Conservation (phyloP, 2,329 filamentous ascomycete species). For the Immersiporthe knoxdaviesiana region DNA sequence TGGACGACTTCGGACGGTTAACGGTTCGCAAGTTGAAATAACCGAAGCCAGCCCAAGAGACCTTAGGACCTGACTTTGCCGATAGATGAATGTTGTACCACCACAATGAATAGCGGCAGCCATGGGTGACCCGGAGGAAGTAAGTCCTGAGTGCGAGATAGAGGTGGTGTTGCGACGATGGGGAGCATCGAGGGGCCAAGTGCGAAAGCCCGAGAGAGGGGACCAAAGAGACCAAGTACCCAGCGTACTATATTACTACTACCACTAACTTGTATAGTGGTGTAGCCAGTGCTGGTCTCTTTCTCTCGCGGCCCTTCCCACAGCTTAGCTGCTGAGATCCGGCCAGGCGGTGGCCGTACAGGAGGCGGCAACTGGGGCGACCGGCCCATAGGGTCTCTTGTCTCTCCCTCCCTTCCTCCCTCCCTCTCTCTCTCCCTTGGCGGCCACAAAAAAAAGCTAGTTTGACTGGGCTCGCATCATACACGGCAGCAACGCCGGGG, state of each 20-base stretch:
- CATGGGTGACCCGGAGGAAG: neutral
- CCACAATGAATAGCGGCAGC: neutral
- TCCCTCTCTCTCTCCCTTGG: too few relatives aligned
- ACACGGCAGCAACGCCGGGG: conserved; percentile 25
- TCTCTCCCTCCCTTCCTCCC: too few relatives aligned
- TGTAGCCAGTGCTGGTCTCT: neutral
- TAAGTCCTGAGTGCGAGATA: neutral
- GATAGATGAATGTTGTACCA: neutral
- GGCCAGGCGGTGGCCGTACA: neutral
- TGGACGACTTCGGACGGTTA: neutral
- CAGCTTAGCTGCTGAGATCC: conserved; percentile 1
- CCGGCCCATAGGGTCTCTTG: neutral
- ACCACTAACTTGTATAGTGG: neutral
- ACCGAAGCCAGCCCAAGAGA: neutral
- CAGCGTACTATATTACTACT: neutral
- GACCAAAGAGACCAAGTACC: neutral
- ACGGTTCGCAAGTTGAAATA: neutral
- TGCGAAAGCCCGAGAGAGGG: neutral
- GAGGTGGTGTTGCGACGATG: neutral
- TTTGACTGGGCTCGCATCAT: conserved; percentile 21
- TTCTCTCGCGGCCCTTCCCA: neutral
- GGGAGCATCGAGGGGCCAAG: neutral
- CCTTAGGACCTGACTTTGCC: neutral
- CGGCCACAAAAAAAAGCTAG: neutral
- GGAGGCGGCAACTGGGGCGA: neutral